phyloP scores from a whole-genome alignment of 257 asterid species.

The Forsythia viridissima region DNA sequence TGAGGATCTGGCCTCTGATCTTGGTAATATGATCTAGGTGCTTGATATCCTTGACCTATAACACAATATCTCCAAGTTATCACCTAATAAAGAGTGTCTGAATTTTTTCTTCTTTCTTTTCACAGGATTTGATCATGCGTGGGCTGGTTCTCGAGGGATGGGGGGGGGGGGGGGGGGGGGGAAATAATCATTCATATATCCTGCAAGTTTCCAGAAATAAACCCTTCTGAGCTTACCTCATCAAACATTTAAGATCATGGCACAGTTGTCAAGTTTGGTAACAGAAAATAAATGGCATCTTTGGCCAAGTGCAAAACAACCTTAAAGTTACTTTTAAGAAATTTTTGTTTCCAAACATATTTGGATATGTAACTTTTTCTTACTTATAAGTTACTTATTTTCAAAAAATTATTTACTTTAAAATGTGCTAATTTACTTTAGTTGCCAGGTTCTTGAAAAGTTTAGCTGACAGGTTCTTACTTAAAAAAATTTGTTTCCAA shows the following conservation, averaged over 20 bases:
- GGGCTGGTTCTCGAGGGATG: background rate
- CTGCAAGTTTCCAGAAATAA: slow-evolving; percentile 4
- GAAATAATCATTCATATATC: background rate
- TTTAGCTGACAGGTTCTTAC: too few relatives aligned
- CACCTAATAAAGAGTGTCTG: background rate
- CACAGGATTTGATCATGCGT: background rate
- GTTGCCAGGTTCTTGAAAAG: too few relatives aligned
- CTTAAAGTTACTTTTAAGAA: background rate
- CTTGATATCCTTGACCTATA: slow-evolving; percentile 72
- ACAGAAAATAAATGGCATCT: background rate
- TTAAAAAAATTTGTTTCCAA: too few relatives aligned
- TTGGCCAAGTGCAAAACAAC: background rate
- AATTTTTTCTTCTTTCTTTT: background rate
- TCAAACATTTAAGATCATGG: background rate
- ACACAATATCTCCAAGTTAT: slow-evolving; percentile 22
- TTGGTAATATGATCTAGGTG: slow-evolving; percentile 75
- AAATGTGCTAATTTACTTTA: too few relatives aligned
- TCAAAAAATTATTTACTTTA: too few relatives aligned
- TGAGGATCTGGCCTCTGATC: slow-evolving; percentile 75
- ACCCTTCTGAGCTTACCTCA: background rate
- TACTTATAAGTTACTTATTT: too few relatives aligned
- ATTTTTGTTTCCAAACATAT: background rate
- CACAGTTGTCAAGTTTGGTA: background rate
- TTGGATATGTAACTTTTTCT: background rate
- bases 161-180: background rate